phyloP scores from a whole-genome alignment of 371 early-diverging fungal genomes.

The Mucor velutinosus region DNA sequence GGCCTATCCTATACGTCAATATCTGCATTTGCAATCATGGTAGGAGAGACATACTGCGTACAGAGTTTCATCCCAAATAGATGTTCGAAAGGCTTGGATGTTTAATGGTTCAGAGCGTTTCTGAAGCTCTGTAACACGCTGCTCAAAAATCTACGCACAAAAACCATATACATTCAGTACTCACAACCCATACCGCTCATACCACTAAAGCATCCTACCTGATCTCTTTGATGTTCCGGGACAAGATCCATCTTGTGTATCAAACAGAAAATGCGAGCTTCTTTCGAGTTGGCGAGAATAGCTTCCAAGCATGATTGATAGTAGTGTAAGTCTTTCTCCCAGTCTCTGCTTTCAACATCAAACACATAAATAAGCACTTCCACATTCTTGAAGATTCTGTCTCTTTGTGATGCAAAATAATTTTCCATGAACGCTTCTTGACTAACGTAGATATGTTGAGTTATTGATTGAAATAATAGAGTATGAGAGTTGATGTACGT shows the following conservation, averaged over 20 bases:
- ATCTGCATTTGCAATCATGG: neutral
- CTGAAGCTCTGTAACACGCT: slow-evolving; percentile 71
- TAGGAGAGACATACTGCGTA: slow-evolving; percentile 66
- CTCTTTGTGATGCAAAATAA: slow-evolving; percentile 90
- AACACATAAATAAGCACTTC: slow-evolving; percentile 97
- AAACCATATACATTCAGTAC: neutral
- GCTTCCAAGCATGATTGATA: slow-evolving; percentile 90
- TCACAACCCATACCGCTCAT: too few relatives aligned
- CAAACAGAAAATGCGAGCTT: slow-evolving; percentile 92
- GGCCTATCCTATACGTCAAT: slow-evolving; percentile 56
- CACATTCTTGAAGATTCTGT: slow-evolving; percentile 96
- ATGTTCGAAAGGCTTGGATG: slow-evolving; percentile 82
- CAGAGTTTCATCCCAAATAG: slow-evolving; percentile 96
- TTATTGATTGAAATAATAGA: neutral
- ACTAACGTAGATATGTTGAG: slow-evolving; percentile 30
- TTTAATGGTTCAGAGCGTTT: slow-evolving; percentile 73
- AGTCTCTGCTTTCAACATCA: slow-evolving; percentile 92
- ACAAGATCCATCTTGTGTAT: slow-evolving; percentile 98
- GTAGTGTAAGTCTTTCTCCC: slow-evolving; percentile 88
- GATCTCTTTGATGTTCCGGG: slow-evolving; percentile 73
- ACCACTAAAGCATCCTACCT: slow-evolving; percentile 34
- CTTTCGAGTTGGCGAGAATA: slow-evolving; percentile 78
- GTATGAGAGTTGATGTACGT: neutral
- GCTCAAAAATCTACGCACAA: slow-evolving; percentile 62
- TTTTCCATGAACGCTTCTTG: slow-evolving; percentile 97